Conservation (phyloP, 768 basidiomycete species). For the Hericium erinaceus region DNA sequence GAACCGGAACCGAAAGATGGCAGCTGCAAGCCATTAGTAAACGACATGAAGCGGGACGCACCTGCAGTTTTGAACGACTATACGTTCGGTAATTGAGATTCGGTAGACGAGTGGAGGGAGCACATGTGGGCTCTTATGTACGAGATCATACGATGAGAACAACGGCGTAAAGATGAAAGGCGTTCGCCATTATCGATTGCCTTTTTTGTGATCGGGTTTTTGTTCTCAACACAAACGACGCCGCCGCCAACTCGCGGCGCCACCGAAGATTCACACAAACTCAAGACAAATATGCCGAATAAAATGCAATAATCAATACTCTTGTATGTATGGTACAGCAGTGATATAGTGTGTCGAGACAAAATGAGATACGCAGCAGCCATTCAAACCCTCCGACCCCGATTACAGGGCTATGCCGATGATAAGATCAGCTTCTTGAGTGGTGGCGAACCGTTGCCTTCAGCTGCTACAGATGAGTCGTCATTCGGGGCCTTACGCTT, state of each 20-base stretch:
- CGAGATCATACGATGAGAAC: too few relatives aligned
- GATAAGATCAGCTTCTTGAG: conserved; percentile 56
- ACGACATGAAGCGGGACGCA: background rate
- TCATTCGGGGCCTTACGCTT: conserved; percentile 71
- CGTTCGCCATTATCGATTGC: background rate
- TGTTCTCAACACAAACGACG: too few relatives aligned
- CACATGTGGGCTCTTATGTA: too few relatives aligned
- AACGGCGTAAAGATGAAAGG: too few relatives aligned
- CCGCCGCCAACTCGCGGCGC: too few relatives aligned
- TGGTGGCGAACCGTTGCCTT: conserved; percentile 47
- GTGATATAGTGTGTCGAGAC: conserved; percentile 7
- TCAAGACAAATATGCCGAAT: background rate
- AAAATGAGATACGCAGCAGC: background rate
- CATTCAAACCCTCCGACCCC: background rate
- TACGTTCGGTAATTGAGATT: too few relatives aligned
- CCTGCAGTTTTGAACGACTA: background rate
- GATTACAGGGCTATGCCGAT: conserved; percentile 10
- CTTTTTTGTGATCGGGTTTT: background rate
- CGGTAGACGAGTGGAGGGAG: too few relatives aligned
- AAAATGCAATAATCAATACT: conserved; percentile 21
- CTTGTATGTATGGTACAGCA: conserved; percentile 10
- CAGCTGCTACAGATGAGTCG: conserved; percentile 7
- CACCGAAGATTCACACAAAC: too few relatives aligned
- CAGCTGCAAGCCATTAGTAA: background rate
- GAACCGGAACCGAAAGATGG: background rate